Conservation (phyloP, 768 basidiomycete species). For the Fomitopsis pulvina region DNA sequence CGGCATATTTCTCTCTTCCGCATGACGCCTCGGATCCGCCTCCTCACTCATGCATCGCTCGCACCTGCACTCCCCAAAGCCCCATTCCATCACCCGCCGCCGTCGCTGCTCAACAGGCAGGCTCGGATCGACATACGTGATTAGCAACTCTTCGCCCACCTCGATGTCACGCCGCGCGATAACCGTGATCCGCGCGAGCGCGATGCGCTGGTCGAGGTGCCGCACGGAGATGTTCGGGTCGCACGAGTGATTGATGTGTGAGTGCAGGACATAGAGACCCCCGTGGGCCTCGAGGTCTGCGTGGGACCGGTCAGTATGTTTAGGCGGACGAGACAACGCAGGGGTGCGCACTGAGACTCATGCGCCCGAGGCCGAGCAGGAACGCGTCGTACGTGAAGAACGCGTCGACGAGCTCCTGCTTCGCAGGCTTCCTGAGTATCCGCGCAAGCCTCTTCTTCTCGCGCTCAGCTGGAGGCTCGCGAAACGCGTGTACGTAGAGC, state of each 20-base stretch:
- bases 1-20: constrained; percentile 11
- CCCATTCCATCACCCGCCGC: constrained; percentile 59
- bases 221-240: constrained; percentile 73
- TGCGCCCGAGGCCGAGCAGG: constrained; percentile 63
- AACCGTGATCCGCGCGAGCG: constrained; percentile 69
- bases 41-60: constrained; percentile 57
- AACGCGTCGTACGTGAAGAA: constrained; percentile 78
- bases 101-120: constrained; percentile 38
- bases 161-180: constrained; percentile 60
- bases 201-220: constrained; percentile 62
- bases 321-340: not conserved
- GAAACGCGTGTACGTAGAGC: constrained; percentile 57
- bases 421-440: constrained; percentile 44
- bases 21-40: constrained; percentile 21
- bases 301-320: not conserved
- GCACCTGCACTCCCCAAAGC: constrained; percentile 68
- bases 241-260: constrained; percentile 85
- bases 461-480: constrained; percentile 39
- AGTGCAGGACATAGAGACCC: constrained; percentile 79
- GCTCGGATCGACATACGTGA: constrained; percentile 77
- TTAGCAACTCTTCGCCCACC: constrained; percentile 65
- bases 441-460: constrained; percentile 54
- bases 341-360: constrained; percentile 65
- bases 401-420: constrained; percentile 42
- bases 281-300: constrained; percentile 74